Evolutionary conservation across 2,329 filamentous ascomycete genomes (phyloP), one percentile per base, ranked within the genome.

Genomic region (Xylaria sp.): DNA sequence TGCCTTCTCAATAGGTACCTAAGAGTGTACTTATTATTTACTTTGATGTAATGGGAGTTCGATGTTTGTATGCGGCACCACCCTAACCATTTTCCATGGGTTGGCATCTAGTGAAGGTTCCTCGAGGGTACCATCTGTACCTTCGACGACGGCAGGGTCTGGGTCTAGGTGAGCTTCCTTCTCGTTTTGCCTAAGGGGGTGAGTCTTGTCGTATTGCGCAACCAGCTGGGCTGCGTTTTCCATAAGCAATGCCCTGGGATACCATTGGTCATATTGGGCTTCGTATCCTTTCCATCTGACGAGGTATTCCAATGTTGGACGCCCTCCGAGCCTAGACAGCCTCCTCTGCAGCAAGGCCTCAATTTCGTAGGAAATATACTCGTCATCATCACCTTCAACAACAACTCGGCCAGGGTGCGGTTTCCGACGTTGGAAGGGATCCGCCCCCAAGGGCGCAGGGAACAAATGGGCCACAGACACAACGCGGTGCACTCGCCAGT

Each of bases 391-490:
- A n/a, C 12, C 37, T 40, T 40, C n/a, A 2, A 40, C n/a, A n/a
- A 40, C 7, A 40, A n/a, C n/a, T 40, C n/a, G n/a, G 15, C 7
- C 2, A 2, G n/a, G n/a, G n/a, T 40, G n/a, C 6, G 6, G 12
- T n/a, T n/a, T n/a, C 2, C 25, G 23, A 8, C 6, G 12, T 12
- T 9, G 14, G 35, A 52, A 45, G 19, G 23, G 8, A n/a, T 55
- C 5, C 2, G 6, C 2, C 2, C 6, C 17, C 21, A 42, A 25
- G 35, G 43, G 8, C 1, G 7, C 9, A 3, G 25, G n/a, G n/a
- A 42, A 55, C 17, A 60, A 55, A 17, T 60, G 42, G 17, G 15
- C 33, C 12, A 60, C 21, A 8, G 50, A 60, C 2, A 60, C 9
- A n/a, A 55, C 12, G 14, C 23, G 4, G 25, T 60, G 43, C 23